phyloP scores from a whole-genome alignment of 768 basidiomycete genomes.

The Leucocoprinus birnbaumii region DNA sequence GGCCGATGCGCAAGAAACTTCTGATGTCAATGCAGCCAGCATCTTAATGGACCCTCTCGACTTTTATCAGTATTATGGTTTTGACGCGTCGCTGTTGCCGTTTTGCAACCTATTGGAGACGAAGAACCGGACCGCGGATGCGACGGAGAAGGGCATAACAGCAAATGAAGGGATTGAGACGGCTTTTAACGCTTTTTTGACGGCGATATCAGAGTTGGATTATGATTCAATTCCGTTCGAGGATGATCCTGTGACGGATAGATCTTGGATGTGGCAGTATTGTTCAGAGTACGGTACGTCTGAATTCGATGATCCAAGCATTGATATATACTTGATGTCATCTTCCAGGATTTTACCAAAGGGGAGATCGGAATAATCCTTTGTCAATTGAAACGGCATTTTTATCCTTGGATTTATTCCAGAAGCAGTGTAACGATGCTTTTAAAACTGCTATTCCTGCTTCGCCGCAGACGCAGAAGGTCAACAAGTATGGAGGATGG shows the following conservation, averaged over 20 bases:
- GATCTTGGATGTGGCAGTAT: constrained; percentile 53
- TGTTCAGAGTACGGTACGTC: constrained; percentile 47
- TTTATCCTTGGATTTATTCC: constrained; percentile 41
- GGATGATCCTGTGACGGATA: constrained; percentile 41
- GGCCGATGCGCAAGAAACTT: constrained; percentile 30
- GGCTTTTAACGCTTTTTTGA: constrained; percentile 38
- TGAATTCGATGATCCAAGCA: neutral
- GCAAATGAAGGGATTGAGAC: constrained; percentile 28
- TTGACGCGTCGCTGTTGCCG: constrained; percentile 37
- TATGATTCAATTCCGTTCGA: constrained; percentile 41
- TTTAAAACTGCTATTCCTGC: constrained; percentile 35
- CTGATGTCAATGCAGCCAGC: constrained; percentile 36
- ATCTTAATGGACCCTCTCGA: constrained; percentile 46
- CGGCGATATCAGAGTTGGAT: constrained; percentile 39
- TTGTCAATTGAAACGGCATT: constrained; percentile 47
- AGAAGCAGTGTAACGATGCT: constrained; percentile 38
- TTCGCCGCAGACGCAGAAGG: constrained; percentile 38
- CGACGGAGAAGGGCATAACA: constrained; percentile 36
- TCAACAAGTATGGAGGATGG: constrained; percentile 53
- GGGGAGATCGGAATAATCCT: constrained; percentile 41
- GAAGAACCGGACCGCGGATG: constrained; percentile 32
- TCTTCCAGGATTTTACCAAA: constrained; percentile 40
- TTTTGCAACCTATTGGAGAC: constrained; percentile 49
- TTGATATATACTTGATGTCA: neutral
- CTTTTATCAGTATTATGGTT: constrained; percentile 52